These are phyloP conservation scores for Aspergillus ostianus DNA, from an alignment of 495 filamentous ascomycete species.

Conservation along the genomic window DNA sequence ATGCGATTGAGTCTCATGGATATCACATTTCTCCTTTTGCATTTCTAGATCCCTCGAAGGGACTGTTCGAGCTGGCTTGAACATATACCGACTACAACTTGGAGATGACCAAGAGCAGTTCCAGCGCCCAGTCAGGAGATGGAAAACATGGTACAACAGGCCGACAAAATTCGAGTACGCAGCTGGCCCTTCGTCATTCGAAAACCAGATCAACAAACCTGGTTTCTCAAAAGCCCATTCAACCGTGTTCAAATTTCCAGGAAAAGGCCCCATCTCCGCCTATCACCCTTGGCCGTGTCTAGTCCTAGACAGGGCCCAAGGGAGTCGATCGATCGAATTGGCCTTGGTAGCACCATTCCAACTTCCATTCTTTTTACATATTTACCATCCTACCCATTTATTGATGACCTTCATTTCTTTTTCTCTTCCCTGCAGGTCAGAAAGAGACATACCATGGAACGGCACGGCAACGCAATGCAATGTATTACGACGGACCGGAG, in stretches of 20 bases:
- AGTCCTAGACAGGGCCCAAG: too few species aligned
- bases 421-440: neutral
- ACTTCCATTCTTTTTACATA: neutral
- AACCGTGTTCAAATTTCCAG: neutral
- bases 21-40: neutral
- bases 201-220: neutral
- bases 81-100: constrained; percentile 10
- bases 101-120: constrained; percentile 6
- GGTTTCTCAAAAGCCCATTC: neutral
- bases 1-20: constrained; percentile 21
- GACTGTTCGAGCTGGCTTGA: constrained; percentile 23
- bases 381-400: neutral
- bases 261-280: neutral
- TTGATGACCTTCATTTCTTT: neutral
- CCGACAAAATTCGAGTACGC: neutral
- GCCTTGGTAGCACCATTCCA: neutral
- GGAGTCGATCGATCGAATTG: neutral
- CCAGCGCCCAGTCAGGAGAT: neutral
- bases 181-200: neutral
- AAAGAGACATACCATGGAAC: neutral
- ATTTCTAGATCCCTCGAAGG: constrained; percentile 17
- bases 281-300: neutral
- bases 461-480: neutral
- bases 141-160: neutral
- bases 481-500: neutral